These are phyloP conservation scores for Diaporthe longicolla DNA, from an alignment of 2,329 filamentous ascomycete species.

Conservation along the genomic window DNA sequence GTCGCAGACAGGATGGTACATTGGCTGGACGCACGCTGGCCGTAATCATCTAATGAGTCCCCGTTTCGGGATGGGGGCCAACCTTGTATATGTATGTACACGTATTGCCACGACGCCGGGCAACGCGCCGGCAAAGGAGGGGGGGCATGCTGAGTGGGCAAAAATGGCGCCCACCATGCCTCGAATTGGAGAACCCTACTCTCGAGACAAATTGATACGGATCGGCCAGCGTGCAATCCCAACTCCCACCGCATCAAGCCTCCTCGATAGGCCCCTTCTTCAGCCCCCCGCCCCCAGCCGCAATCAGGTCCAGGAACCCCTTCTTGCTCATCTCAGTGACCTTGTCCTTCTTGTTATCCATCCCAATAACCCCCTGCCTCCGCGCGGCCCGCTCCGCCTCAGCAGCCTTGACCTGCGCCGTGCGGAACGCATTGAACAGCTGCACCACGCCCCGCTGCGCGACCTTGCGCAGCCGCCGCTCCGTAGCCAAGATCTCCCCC, in stretches of 20 bases:
- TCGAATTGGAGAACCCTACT: conserved; percentile 39
- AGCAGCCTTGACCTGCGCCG: conserved; percentile 89
- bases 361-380: conserved; percentile 82
- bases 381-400: conserved; percentile 80
- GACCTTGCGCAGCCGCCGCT: conserved; percentile 86
- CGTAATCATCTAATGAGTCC: conserved; percentile 6
- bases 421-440: conserved; percentile 94
- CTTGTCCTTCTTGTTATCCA: conserved; percentile 85
- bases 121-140: conserved; percentile 2
- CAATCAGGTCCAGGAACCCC: conserved; percentile 93
- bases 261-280: conserved; percentile 73
- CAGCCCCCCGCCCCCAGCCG: conserved; percentile 70
- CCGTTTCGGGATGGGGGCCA: not conserved
- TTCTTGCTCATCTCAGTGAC: conserved; percentile 97
- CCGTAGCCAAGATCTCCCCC: conserved; percentile 75
- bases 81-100: conserved; percentile 40
- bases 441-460: conserved; percentile 95
- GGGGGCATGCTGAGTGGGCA: conserved; percentile 6
- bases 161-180: conserved; percentile 14
- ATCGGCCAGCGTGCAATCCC: conserved; percentile 27
- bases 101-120: conserved; percentile 20
- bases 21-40: not conserved
- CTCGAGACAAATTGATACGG: conserved; percentile 13
- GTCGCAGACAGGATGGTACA: not conserved
- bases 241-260: conserved; percentile 55